Evolutionary conservation across 1,284 basidiomycete genomes (phyloP), one percentile per base, ranked within the genome.

Genomic region (Irpex lacteus): DNA sequence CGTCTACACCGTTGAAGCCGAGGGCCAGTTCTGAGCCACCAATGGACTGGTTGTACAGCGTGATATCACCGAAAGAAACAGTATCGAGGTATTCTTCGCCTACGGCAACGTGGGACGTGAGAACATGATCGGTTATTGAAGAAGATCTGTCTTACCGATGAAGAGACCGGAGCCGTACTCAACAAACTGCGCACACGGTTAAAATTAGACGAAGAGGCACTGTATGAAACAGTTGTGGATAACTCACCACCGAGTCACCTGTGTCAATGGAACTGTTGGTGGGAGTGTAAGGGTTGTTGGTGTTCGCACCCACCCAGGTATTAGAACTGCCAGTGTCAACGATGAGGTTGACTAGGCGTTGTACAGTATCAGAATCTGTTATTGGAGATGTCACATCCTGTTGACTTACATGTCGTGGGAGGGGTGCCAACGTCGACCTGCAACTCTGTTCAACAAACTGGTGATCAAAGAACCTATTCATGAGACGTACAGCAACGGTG

Each of bases 251-350:
- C 26, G 66, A 66, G 26, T 80, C 72, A 0, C 76, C 73, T 6
- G 82, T 85, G 56, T 73, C 66, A 6, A 74, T 59, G 56, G 81
- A 81, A 0, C 78, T 80, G 36, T 67, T 72, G 0, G 79, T 81
- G 15, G 57, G 61, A 9, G 63, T 71, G 69, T 79, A 85, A 9
- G 74, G 62, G 9, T 67, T 75, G 9, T 62, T 63, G 63, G 75
- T 78, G 58, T 65, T 71, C 1, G 85, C 86, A 15, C 84, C 83
- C 34, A 87, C 73, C 83, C 83, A 85, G 3, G 82, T 85, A 67
- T 76, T 78, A 19, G 75, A 78, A 60, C 73, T 75, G 4, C 74
- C 73, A 0, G 72, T 73, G 57, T 74, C 72, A 9, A 74, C 70
- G 13, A 74, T 63, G 2, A 73, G 63, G 3, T 63, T 66, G 26